Base-by-base conservation (phyloP, 352 stramenopile genomes). In the Phytopythium ostracodes region DNA sequence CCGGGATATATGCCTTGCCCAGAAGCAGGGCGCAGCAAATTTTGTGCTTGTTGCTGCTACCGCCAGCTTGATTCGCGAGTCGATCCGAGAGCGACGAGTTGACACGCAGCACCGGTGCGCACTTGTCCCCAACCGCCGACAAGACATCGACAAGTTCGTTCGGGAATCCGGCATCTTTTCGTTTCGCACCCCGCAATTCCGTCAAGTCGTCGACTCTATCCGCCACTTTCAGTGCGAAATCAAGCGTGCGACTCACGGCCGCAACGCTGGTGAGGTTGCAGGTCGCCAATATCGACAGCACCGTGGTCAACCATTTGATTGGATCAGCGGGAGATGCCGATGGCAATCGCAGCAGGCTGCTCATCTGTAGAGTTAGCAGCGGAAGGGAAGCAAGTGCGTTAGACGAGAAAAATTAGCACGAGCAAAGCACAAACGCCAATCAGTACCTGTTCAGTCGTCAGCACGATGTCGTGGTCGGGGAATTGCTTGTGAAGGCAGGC, bases 181-280 rank as follows among this genome's bases (percentile, higher is more conserved):
- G 35, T 18, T 49, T 59, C n/a, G 44, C 49, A 2, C 47, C 25
- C 10, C 25, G 15, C 17, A 22, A 50, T 24, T 27, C 43, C 24
- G n/a, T 33, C 51, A 6, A 44, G 5, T 4, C 51, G 33, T 46
- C 31, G 4, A 57, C n/a, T 24, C 11, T 46, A 2, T 43, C 31
- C 20, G 66, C 64, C 20, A 50, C 38, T 5, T 65, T 50, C 12
- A 81, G 56, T 4, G 68, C 64, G 50, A 72, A 78, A 36, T 80
- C 66, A 24, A 75, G 56, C 33, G 75, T 50, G 4, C 58, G 67
- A 52, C 74, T 59, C 20, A 78, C 74, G n/a, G 71, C 62, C 64
- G 65, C 72, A 9, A 60, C 51, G 35, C 70, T 81, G 25, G 65
- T 69, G 2, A 76, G 51, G 18, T 79, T 68, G 31, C 72, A 85